phyloP scores from a whole-genome alignment of 228 moss, liverwort and hornwort species.

The Sphagnum magellanicum region DNA sequence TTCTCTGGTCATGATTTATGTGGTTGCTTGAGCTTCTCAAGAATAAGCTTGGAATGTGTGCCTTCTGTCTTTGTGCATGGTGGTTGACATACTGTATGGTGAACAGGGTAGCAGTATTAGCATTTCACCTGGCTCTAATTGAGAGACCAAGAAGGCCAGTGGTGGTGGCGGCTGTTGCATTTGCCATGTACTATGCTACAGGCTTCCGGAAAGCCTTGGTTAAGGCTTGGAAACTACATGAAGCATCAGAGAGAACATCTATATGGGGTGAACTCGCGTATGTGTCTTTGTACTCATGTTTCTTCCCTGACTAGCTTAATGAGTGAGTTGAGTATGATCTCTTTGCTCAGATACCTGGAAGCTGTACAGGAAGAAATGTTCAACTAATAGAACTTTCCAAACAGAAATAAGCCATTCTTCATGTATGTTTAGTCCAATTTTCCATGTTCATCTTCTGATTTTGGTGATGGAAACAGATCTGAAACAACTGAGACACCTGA shows the following conservation, averaged over 20 bases:
- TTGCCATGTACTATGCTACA: slow-evolving; percentile 53
- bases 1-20: neutral
- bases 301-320: neutral
- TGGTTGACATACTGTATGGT: slow-evolving; percentile 1
- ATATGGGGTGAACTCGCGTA: slow-evolving; percentile 37
- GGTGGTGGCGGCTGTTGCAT: slow-evolving; percentile 63
- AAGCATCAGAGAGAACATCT: slow-evolving; percentile 15
- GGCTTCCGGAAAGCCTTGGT: slow-evolving; percentile 45
- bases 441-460: too few relatives aligned
- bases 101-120: slow-evolving; percentile 71
- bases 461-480: slow-evolving; percentile 23
- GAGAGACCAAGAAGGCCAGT: slow-evolving; percentile 51
- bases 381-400: neutral
- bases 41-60: neutral
- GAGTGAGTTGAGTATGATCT: neutral
- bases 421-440: too few relatives aligned
- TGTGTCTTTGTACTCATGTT: neutral
- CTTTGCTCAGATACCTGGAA: slow-evolving; percentile 3
- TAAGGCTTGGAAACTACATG: slow-evolving; percentile 49
- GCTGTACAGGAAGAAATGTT: slow-evolving; percentile 1
- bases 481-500: slow-evolving; percentile 29
- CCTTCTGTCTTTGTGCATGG: neutral
- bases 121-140: slow-evolving; percentile 68
- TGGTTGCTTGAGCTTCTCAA: neutral
- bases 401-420: too few relatives aligned